These are phyloP conservation scores for Cutaneotrichosporon sp. DNA, from an alignment of 1,284 basidiomycete species.

Conservation along the genomic window DNA sequence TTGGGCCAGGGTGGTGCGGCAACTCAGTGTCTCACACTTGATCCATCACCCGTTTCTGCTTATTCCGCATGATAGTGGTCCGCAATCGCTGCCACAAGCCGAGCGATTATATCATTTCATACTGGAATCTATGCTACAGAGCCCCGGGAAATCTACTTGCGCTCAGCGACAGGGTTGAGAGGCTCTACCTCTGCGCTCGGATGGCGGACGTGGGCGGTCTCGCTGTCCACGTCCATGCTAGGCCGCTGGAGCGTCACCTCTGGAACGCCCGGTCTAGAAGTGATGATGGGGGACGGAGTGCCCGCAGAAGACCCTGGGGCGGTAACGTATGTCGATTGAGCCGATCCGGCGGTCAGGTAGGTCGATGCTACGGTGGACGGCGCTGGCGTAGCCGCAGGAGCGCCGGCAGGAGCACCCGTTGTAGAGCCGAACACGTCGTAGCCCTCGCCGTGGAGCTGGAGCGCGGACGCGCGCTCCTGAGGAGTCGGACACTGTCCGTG, in stretches of 20 bases:
- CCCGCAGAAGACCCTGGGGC: too few species aligned
- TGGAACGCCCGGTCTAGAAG: conserved; percentile 5
- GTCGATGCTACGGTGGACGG: not conserved
- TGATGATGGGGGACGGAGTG: too few species aligned
- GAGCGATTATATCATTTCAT: too few species aligned
- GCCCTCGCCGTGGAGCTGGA: not conserved
- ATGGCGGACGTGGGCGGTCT: not conserved
- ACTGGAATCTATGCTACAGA: not conserved
- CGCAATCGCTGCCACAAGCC: too few species aligned
- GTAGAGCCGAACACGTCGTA: conserved; percentile 12
- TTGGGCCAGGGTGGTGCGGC: too few species aligned
- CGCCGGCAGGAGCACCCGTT: not conserved
- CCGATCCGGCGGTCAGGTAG: too few species aligned
- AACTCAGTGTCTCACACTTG: too few species aligned
- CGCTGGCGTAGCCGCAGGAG: conserved; percentile 1
- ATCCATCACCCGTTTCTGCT: too few species aligned
- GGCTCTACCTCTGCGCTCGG: not conserved
- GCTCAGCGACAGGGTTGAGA: not conserved
- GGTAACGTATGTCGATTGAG: too few species aligned
- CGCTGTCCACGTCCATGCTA: conserved; percentile 7
- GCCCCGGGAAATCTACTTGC: not conserved
- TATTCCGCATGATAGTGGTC: too few species aligned
- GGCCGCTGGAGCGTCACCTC: conserved; percentile 15
- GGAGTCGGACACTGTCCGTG: too few species aligned
- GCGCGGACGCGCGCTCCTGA: not conserved